Percentiles rank a stretch among this genome's conserved stretches.
phyloP scores from a whole-genome alignment of 805 yeast species.

The Pichia paraexigua region DNA sequence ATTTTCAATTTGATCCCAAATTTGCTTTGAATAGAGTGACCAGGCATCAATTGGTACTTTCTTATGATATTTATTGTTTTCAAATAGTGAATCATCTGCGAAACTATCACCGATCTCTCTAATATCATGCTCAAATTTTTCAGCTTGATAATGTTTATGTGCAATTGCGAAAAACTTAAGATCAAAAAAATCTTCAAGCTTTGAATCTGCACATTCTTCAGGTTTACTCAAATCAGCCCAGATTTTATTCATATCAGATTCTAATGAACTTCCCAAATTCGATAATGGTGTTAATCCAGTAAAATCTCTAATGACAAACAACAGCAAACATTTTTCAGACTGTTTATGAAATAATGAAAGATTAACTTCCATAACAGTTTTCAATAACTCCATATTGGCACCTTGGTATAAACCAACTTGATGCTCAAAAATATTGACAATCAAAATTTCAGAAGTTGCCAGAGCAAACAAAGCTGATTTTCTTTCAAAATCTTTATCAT shows the following conservation, averaged over 20 bases:
- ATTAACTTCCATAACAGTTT: constrained; percentile 95
- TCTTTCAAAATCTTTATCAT: constrained; percentile 96
- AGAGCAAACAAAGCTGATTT: constrained; percentile 93
- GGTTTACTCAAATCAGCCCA: constrained; percentile 81
- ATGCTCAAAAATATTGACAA: constrained; percentile 93
- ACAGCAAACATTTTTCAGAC: constrained; percentile 47
- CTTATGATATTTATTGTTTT: constrained; percentile 70
- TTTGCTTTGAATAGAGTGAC: constrained; percentile 80
- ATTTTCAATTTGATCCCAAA: constrained; percentile 90
- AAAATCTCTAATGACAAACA: constrained; percentile 91
- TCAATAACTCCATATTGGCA: constrained; percentile 90
- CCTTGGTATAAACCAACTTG: constrained; percentile 97
- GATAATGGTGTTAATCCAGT: constrained; percentile 78
- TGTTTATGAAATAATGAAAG: constrained; percentile 70
- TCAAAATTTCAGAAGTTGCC: constrained; percentile 82
- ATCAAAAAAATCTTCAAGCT: constrained; percentile 74
- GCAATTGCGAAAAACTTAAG: constrained; percentile 72
- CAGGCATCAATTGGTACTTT: constrained; percentile 92
- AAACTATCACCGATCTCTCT: constrained; percentile 57
- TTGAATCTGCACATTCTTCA: constrained; percentile 42
- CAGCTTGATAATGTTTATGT: constrained; percentile 78
- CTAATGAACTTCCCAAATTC: constrained; percentile 60
- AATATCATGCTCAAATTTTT: constrained; percentile 57
- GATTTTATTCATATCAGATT: constrained; percentile 61
- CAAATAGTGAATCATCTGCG: constrained; percentile 34